Evolutionary conservation across 257 asterid genomes (phyloP).

Genomic region (Nicotiana otophora): DNA sequence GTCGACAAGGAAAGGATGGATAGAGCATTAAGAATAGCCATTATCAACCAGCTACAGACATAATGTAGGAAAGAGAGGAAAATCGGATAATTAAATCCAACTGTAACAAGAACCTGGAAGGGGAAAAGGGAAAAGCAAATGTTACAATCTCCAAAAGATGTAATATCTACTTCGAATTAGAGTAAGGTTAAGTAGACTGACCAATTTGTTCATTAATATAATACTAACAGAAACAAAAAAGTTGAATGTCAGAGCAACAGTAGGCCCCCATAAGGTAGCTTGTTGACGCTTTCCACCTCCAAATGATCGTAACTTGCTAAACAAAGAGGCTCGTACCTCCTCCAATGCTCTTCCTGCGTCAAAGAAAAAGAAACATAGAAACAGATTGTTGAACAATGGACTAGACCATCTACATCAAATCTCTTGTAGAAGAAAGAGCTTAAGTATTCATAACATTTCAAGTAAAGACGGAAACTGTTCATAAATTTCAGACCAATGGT

Average conservation of each 20-base stretch:
- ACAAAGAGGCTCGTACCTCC: constrained; percentile 74
- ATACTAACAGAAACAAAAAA: constrained; percentile 85
- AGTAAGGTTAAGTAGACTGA: constrained; percentile 25
- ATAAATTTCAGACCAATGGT: background rate
- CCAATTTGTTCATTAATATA: constrained; percentile 94
- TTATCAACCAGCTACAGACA: constrained; percentile 76
- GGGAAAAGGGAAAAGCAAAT: background rate
- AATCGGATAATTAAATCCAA: constrained; percentile 89
- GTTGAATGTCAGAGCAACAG: constrained; percentile 81
- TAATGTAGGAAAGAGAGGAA: constrained; percentile 90
- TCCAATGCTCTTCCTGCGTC: constrained; percentile 79
- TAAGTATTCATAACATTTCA: background rate
- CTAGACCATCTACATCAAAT: background rate
- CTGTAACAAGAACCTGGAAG: constrained; percentile 77
- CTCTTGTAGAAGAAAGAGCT: background rate
- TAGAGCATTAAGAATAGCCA: constrained; percentile 72
- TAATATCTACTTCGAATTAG: background rate
- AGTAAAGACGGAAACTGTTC: background rate
- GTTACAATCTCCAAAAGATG: constrained; percentile 4
- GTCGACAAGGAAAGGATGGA: constrained; percentile 78
- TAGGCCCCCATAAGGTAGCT: constrained; percentile 63
- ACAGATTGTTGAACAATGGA: background rate
- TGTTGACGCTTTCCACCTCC: constrained; percentile 71
- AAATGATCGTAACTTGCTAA: constrained; percentile 49
- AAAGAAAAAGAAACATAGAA: background rate